phyloP scores from a whole-genome alignment of 31 red algal species.

The Porphyra umbilicalis region DNA sequence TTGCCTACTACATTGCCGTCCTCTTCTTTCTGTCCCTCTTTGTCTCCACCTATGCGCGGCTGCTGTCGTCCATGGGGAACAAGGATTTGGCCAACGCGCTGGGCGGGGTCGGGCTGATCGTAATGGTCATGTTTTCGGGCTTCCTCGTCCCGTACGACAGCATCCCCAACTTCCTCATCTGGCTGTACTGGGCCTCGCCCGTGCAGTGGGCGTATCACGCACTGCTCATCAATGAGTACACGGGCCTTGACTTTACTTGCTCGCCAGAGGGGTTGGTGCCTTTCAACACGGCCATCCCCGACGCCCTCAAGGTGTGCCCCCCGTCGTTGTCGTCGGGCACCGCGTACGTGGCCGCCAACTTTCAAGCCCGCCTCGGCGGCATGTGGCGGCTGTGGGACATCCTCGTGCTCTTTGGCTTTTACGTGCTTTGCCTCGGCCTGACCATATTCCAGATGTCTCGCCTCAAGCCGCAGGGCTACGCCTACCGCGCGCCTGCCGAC shows the following conservation, averaged over 20 bases:
- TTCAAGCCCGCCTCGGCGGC: slow-evolving; percentile 11
- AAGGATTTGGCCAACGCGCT: slow-evolving; percentile 10
- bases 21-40: slow-evolving; percentile 19
- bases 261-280: slow-evolving; percentile 9
- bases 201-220: slow-evolving; percentile 70
- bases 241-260: slow-evolving; percentile 14
- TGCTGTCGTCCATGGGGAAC: slow-evolving; percentile 25
- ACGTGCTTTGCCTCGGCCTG: slow-evolving; percentile 38
- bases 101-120: slow-evolving; percentile 50
- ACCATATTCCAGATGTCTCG: slow-evolving; percentile 12
- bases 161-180: slow-evolving; percentile 55
- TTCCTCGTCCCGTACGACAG: slow-evolving; percentile 46
- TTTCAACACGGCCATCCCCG: slow-evolving; percentile 19
- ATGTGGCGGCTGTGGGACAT: slow-evolving; percentile 61
- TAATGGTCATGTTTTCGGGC: slow-evolving; percentile 56
- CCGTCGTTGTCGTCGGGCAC: slow-evolving; percentile 49
- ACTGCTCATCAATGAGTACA: slow-evolving; percentile 69
- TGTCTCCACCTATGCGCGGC: slow-evolving; percentile 26
- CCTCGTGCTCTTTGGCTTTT: slow-evolving; percentile 54
- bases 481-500: background rate
- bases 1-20: slow-evolving; percentile 46
- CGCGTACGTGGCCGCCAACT: slow-evolving; percentile 18
- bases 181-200: slow-evolving; percentile 83
- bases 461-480: slow-evolving; percentile 22
- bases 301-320: slow-evolving; percentile 43